Evolutionary conservation across 768 basidiomycete genomes (phyloP).

Genomic region (Crucibulum laeve): DNA sequence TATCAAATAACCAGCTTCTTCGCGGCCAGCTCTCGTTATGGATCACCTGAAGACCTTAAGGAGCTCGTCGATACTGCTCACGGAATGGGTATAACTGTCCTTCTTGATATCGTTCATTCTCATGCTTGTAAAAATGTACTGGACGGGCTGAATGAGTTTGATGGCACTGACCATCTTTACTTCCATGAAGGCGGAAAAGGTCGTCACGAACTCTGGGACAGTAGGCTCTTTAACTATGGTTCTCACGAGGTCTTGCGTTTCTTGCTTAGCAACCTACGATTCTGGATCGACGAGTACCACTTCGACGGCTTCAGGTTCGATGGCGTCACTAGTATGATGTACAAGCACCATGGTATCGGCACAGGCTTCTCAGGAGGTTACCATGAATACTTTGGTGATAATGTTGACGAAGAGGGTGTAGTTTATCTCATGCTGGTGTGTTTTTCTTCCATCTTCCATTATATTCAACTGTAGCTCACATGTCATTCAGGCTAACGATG

Average conservation of each 20-base stretch:
- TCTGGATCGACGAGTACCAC: constrained; percentile 91
- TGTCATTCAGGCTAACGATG: constrained; percentile 79
- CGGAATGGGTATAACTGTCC: constrained; percentile 85
- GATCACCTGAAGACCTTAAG: constrained; percentile 92
- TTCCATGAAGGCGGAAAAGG: constrained; percentile 94
- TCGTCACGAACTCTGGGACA: constrained; percentile 96
- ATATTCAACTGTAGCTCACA: constrained; percentile 5
- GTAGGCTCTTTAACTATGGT: constrained; percentile 94
- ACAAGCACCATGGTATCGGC: constrained; percentile 95
- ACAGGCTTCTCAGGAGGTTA: constrained; percentile 97
- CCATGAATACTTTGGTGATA: constrained; percentile 93
- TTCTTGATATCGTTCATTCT: constrained; percentile 96
- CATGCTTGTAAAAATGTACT: constrained; percentile 98
- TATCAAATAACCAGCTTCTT: constrained; percentile 99
- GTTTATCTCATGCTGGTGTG: constrained; percentile 96
- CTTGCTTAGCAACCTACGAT: constrained; percentile 91
- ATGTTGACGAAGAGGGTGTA: constrained; percentile 83
- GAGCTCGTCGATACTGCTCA: constrained; percentile 95
- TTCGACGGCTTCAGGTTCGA: constrained; percentile 99
- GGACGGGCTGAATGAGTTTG: constrained; percentile 93
- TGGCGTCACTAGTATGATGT: constrained; percentile 99
- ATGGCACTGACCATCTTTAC: constrained; percentile 96
- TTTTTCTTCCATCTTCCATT: constrained; percentile 8
- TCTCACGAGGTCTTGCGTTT: constrained; percentile 93
- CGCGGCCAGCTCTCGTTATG: constrained; percentile 93